Conservation (phyloP, 2,329 filamentous ascomycete species). For the Xylariaceae sp. region DNA sequence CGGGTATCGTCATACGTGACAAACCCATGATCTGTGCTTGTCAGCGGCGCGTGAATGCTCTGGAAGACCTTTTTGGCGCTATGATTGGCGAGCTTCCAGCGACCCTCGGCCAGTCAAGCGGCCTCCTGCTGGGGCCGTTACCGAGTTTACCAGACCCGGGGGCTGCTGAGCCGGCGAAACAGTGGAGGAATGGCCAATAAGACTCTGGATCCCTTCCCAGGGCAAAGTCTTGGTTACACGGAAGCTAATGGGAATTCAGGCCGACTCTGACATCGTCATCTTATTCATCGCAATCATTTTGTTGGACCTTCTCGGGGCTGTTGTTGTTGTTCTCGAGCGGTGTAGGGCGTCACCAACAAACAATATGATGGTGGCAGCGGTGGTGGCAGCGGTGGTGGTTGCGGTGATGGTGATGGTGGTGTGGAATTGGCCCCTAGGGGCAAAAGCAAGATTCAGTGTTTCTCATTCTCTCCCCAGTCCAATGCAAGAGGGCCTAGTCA, state of each 20-base stretch:
- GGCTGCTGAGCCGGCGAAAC: conserved; percentile 33
- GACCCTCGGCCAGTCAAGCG: conserved; percentile 34
- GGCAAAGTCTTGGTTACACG: conserved; percentile 25
- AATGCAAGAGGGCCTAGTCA: conserved; percentile 35
- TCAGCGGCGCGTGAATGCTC: conserved; percentile 28
- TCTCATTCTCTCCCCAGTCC: conserved; percentile 28
- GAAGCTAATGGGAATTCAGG: conserved; percentile 34
- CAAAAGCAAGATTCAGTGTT: conserved; percentile 27
- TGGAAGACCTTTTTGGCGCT: conserved; percentile 26
- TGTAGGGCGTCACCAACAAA: conserved; percentile 20
- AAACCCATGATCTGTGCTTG: conserved; percentile 42
- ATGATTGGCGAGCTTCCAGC: conserved; percentile 38
- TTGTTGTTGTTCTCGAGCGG: conserved; percentile 16
- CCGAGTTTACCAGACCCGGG: conserved; percentile 29
- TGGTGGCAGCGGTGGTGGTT: not conserved
- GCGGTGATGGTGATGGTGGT: conserved; percentile 20
- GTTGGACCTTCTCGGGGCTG: not conserved
- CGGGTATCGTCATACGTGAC: conserved; percentile 32
- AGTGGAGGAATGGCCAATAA: conserved; percentile 30
- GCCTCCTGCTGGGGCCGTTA: conserved; percentile 26
- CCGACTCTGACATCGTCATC: conserved; percentile 25
- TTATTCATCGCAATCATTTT: conserved; percentile 23
- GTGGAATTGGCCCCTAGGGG: conserved; percentile 25
- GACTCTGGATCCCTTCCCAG: conserved; percentile 18
- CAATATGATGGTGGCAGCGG: not conserved